Base-by-base conservation (phyloP, 768 basidiomycete species). In the Termitomyces eurrhizus region DNA sequence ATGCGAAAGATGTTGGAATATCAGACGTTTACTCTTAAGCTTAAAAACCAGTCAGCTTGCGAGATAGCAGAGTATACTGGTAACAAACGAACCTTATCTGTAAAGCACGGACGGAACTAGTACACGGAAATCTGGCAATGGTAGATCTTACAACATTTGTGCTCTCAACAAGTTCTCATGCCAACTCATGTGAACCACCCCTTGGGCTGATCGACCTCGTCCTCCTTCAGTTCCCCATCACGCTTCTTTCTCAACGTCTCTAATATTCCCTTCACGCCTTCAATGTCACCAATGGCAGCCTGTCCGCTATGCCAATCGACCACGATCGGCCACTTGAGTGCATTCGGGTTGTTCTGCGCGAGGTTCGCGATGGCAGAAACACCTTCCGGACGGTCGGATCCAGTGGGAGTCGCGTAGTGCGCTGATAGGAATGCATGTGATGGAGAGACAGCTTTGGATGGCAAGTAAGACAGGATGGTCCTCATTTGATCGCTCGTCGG, bases 291-390 rank as follows among this genome's bases (percentile, higher is more conserved):
- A 0, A 91, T 73, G 21, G 80, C 80, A 11, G 84, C 88, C 45
- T 78, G 78, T 1, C 90, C 90, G 26, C 77, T 80, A 16, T 77
- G 73, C 90, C 90, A 92, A 65, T 92, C 85, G 2, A 92, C 90
- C 0, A 92, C 88, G 50, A 92, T 80, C 0, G 90, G 90, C 89
- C 89, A 92, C 64, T 85, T 89, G 64, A 91, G 71, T 16, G 82
- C 83, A 14, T 77, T 77, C 1, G 85, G 87, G 59, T 85, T 85
- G 70, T 77, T 75, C 48, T 74, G 65, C 0, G 78, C 88, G 11
- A 90, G 76, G 33, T 78, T 72, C 2, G 74, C 74, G 9, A 92
- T 74, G 8, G 72, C 80, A 6, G 78, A 71, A 0, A 81, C 65
- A 32, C 72, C 80, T 32, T 70, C 68, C 0, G 77, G 75, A 2